These are phyloP conservation scores for Eleusine coracana DNA, from an alignment of 176 grass and related monocot genomes.

Conservation along the genomic window DNA sequence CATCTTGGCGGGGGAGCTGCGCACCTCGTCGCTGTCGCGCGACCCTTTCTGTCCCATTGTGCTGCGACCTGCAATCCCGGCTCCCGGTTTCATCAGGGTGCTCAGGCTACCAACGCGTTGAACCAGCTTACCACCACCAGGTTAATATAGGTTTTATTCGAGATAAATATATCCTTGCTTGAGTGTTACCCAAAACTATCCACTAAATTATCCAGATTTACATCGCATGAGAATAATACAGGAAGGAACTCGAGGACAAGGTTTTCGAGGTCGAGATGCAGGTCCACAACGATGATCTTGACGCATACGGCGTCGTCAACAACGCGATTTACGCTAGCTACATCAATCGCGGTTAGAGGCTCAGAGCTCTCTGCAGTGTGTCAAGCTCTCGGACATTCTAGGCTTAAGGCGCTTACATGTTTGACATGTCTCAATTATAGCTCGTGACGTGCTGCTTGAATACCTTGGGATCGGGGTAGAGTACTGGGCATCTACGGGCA, in stretches of 20 bases:
- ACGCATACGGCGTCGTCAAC: slow-evolving; percentile 87
- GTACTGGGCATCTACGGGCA: slow-evolving; percentile 56
- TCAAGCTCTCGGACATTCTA: neutral
- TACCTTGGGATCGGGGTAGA: slow-evolving; percentile 56
- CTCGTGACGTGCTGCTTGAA: slow-evolving; percentile 72
- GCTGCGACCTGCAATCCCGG: too few relatives aligned
- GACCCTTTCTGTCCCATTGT: too few relatives aligned
- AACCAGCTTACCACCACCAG: neutral
- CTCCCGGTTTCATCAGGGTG: neutral
- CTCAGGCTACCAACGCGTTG: neutral
- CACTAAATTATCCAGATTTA: neutral
- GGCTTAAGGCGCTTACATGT: neutral
- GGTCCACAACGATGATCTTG: slow-evolving; percentile 86
- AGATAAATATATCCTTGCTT: neutral
- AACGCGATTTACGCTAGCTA: slow-evolving; percentile 87
- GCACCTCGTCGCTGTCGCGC: neutral
- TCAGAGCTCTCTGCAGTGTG: neutral
- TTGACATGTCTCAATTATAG: slow-evolving; percentile 29
- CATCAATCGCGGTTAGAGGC: slow-evolving; percentile 72
- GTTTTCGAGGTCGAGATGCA: slow-evolving; percentile 70
- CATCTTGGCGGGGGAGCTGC: neutral
- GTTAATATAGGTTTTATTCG: neutral
- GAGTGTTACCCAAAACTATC: neutral
- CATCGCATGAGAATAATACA: neutral
- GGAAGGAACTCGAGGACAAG: slow-evolving; percentile 23